These are phyloP conservation scores for Zoysia japonica DNA, from an alignment of 176 grass and related monocot species.

Conservation along the genomic window DNA sequence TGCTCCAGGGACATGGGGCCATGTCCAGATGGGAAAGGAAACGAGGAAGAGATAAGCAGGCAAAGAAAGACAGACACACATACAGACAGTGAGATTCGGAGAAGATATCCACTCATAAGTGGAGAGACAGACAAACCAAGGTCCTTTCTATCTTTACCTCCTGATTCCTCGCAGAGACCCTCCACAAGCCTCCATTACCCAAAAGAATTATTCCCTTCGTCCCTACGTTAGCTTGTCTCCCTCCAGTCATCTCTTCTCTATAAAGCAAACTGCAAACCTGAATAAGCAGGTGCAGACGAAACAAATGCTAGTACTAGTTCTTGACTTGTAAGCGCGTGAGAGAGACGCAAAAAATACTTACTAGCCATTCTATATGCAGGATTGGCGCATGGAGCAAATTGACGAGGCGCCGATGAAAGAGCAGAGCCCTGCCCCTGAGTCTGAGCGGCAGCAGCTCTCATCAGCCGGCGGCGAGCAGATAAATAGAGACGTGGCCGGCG, in stretches of 20 bases:
- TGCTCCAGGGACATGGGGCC: constrained; percentile 51
- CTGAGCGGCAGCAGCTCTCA: not conserved
- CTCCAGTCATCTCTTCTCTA: constrained; percentile 27
- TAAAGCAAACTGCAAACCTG: constrained; percentile 51
- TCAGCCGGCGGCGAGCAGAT: constrained; percentile 18
- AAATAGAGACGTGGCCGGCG: not conserved
- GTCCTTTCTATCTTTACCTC: constrained; percentile 27
- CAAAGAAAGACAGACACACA: constrained; percentile 23
- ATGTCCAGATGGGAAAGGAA: constrained; percentile 45
- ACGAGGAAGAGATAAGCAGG: constrained; percentile 56
- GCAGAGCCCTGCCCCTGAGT: not conserved
- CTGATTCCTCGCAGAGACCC: constrained; percentile 52
- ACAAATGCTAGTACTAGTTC: not conserved
- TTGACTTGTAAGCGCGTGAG: not conserved
- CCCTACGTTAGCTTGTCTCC: constrained; percentile 21
- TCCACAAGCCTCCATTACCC: constrained; percentile 41
- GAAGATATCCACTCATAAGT: constrained; percentile 41
- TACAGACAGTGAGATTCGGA: constrained; percentile 18
- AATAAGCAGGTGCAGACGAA: constrained; percentile 4
- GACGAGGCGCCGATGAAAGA: constrained; percentile 39
- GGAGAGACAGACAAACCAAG: constrained; percentile 11
- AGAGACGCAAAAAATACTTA: not conserved
- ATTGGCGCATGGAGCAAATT: constrained; percentile 23
- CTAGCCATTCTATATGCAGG: not conserved
- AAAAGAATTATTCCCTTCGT: constrained; percentile 43